phyloP scores from a whole-genome alignment of 306 rosid genomes.

The Albizia julibrissin region DNA sequence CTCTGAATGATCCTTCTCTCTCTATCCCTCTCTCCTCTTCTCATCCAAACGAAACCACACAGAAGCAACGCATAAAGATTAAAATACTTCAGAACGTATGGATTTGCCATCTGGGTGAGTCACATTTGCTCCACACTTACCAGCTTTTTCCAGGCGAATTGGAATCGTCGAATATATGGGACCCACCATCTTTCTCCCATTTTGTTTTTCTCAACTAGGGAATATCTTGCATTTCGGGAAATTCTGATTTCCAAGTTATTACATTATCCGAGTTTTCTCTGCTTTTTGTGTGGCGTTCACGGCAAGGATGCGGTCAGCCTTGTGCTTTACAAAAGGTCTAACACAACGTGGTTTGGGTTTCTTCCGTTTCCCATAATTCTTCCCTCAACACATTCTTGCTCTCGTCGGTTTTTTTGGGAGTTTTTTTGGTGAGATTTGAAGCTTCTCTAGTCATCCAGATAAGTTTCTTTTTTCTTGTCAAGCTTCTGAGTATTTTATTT shows the following conservation, averaged over 20 bases:
- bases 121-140: not conserved
- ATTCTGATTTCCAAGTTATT: constrained; percentile 13
- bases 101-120: constrained; percentile 1
- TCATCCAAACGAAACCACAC: not conserved
- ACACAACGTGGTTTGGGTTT: constrained; percentile 26
- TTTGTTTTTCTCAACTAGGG: not conserved
- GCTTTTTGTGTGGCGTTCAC: constrained; percentile 57
- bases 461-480: not conserved
- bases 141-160: not conserved
- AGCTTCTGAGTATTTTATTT: constrained; percentile 2
- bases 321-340: constrained; percentile 26
- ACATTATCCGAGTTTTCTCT: constrained; percentile 23
- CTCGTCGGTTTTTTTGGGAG: constrained; percentile 11
- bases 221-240: constrained; percentile 28
- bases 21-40: not conserved
- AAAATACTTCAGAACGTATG: not conserved
- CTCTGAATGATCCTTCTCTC: not conserved
- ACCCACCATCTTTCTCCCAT: constrained; percentile 13
- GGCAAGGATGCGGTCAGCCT: constrained; percentile 50
- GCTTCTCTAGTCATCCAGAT: not conserved
- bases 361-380: not conserved
- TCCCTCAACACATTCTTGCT: not conserved
- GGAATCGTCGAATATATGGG: constrained; percentile 15
- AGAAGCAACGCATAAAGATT: not conserved
- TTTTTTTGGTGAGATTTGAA: constrained; percentile 31